These are phyloP conservation scores for Rhizopus delemar DNA, from an alignment of 371 early-diverging fungal species.

Conservation along the genomic window DNA sequence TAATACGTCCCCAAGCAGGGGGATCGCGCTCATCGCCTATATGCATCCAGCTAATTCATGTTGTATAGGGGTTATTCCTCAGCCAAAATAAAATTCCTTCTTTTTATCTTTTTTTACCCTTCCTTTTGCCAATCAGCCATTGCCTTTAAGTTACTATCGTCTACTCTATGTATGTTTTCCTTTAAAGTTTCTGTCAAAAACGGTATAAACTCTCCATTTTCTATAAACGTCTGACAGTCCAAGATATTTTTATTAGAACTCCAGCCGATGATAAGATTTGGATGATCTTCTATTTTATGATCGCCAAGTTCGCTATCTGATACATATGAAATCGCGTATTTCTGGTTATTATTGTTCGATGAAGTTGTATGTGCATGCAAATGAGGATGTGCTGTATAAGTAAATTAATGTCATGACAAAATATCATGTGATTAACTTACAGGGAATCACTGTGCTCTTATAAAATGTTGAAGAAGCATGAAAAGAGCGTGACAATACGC, in stretches of 20 bases:
- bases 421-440: background rate
- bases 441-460: background rate
- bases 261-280: slow-evolving; percentile 48
- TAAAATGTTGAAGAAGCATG: background rate
- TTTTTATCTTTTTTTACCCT: slow-evolving; percentile 36
- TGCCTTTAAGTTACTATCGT: slow-evolving; percentile 47
- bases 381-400: slow-evolving; percentile 11
- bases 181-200: slow-evolving; percentile 42
- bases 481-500: too few relatives aligned
- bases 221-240: slow-evolving; percentile 42
- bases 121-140: slow-evolving; percentile 57
- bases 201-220: slow-evolving; percentile 42
- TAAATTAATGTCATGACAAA: background rate
- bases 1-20: slow-evolving; percentile 72
- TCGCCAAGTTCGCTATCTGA: slow-evolving; percentile 12
- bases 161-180: slow-evolving; percentile 40
- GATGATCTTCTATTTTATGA: background rate
- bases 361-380: slow-evolving; percentile 13
- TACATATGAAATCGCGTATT: slow-evolving; percentile 23
- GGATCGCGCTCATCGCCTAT: slow-evolving; percentile 65
- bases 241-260: slow-evolving; percentile 25
- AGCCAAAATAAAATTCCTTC: background rate
- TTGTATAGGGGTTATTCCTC: background rate
- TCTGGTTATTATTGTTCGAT: background rate
- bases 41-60: slow-evolving; percentile 50